Conservation (phyloP, 768 basidiomycete species). For the Lactarius tabidus region DNA sequence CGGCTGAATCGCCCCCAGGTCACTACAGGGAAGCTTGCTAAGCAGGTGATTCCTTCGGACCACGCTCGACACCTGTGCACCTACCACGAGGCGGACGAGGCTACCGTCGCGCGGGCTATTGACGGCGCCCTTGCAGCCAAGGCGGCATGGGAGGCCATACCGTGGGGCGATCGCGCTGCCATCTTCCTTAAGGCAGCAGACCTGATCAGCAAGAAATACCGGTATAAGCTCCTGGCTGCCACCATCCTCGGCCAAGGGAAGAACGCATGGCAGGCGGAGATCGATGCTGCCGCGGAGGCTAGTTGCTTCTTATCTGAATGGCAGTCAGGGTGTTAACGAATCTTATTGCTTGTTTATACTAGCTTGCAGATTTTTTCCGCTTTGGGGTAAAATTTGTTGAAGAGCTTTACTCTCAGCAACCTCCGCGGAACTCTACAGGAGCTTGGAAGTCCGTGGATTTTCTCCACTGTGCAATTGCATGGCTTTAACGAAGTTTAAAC, state of each 20-base stretch:
- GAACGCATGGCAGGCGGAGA: slow-evolving; percentile 99
- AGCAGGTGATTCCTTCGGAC: slow-evolving; percentile 83
- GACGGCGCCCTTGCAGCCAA: slow-evolving; percentile 85
- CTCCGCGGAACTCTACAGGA: slow-evolving; percentile 77
- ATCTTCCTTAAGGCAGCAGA: slow-evolving; percentile 99
- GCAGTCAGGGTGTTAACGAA: neutral
- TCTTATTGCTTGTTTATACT: neutral
- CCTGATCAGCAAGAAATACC: slow-evolving; percentile 90
- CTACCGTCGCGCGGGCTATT: slow-evolving; percentile 73
- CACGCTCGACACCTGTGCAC: slow-evolving; percentile 76
- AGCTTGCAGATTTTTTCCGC: slow-evolving; percentile 90
- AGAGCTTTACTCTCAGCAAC: slow-evolving; percentile 89
- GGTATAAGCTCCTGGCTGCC: slow-evolving; percentile 92
- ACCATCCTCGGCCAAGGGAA: slow-evolving; percentile 99
- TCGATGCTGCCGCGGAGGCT: slow-evolving; percentile 97
- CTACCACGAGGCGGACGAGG: slow-evolving; percentile 85
- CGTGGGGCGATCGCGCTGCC: slow-evolving; percentile 95
- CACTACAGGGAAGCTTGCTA: slow-evolving; percentile 72
- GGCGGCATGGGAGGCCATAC: slow-evolving; percentile 85
- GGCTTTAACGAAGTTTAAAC: slow-evolving; percentile 13
- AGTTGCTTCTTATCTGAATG: slow-evolving; percentile 27
- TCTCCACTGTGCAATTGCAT: neutral
- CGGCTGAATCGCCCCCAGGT: slow-evolving; percentile 42
- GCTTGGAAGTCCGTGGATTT: slow-evolving; percentile 82
- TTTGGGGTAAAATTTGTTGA: slow-evolving; percentile 97